Evolutionary conservation across 2,329 filamentous ascomycete species (phyloP).

Genomic region (Proliferodiscus dingleyae): DNA sequence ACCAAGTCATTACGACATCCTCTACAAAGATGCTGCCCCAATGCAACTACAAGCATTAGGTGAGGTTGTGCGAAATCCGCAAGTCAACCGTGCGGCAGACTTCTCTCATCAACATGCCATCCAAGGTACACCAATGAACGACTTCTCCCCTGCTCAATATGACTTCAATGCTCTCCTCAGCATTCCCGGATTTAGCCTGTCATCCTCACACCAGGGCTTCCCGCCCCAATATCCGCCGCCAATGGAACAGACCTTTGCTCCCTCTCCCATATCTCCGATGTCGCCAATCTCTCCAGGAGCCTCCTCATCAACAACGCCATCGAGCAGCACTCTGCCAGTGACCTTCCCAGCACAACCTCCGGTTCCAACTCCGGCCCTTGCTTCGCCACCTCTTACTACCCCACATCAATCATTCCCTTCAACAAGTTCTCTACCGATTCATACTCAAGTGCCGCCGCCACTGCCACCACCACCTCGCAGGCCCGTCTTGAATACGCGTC

Average conservation of each 20-base stretch:
- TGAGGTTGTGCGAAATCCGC: slow-evolving; percentile 31
- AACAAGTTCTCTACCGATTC: slow-evolving; percentile 18
- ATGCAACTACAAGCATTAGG: slow-evolving; percentile 20
- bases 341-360: slow-evolving; percentile 20
- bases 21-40: slow-evolving; percentile 58
- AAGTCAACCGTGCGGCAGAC: slow-evolving; percentile 48
- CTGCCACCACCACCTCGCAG: slow-evolving; percentile 10
- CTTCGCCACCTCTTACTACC: slow-evolving; percentile 16
- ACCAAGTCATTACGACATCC: slow-evolving; percentile 88
- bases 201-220: slow-evolving; percentile 22
- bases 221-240: slow-evolving; percentile 19
- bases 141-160: slow-evolving; percentile 37
- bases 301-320: slow-evolving; percentile 19
- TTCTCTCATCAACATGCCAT: slow-evolving; percentile 44
- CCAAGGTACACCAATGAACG: slow-evolving; percentile 31
- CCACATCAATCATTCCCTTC: slow-evolving; percentile 15
- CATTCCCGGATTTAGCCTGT: slow-evolving; percentile 28
- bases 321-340: slow-evolving; percentile 15
- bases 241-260: slow-evolving; percentile 24
- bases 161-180: slow-evolving; percentile 23
- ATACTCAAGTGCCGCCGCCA: slow-evolving; percentile 15
- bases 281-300: slow-evolving; percentile 27
- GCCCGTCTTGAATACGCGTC: slow-evolving; percentile 16
- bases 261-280: slow-evolving; percentile 25
- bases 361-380: slow-evolving; percentile 17